A percentile compares a stretch with the other conserved stretches of the same genome.
Evolutionary conservation across 2,329 filamentous ascomycete genomes (phyloP).

Genomic region (Zymoseptoria pseudotritici): DNA sequence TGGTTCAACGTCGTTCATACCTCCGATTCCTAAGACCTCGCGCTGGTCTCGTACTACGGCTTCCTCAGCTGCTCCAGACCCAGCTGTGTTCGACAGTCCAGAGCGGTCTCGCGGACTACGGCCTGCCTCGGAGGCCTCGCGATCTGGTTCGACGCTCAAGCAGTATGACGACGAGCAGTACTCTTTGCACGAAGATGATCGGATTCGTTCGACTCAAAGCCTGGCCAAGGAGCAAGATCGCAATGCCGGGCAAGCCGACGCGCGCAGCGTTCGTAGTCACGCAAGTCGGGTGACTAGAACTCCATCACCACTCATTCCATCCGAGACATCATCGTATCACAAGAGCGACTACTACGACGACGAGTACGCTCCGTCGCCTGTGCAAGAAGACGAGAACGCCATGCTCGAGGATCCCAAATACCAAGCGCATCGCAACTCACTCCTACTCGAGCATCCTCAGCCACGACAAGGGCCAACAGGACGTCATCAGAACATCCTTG

Average conservation of each 20-base stretch:
- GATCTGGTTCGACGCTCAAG: constrained; percentile 68
- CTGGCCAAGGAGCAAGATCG: constrained; percentile 12
- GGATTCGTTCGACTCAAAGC: constrained; percentile 34
- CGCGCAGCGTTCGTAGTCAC: constrained; percentile 30
- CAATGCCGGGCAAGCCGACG: constrained; percentile 16
- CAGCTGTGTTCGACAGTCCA: constrained; percentile 24
- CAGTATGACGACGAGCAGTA: constrained; percentile 46
- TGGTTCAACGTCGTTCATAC: constrained; percentile 64
- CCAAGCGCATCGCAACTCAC: constrained; percentile 70
- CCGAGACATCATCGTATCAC: constrained; percentile 37
- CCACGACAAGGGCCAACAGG: constrained; percentile 66
- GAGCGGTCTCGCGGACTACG: constrained; percentile 28
- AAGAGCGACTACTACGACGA: constrained; percentile 14
- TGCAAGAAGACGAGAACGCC: constrained; percentile 22
- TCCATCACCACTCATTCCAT: constrained; percentile 48
- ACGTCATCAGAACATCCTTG: constrained; percentile 65
- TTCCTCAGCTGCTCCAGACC: constrained; percentile 61
- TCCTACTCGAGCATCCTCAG: constrained; percentile 74
- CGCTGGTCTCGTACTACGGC: constrained; percentile 96
- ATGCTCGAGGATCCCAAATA: constrained; percentile 63
- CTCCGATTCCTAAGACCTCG: constrained; percentile 69
- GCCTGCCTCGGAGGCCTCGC: constrained; percentile 59
- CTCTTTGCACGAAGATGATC: constrained; percentile 53
- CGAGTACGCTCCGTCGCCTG: constrained; percentile 16
- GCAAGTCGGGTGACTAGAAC: constrained; percentile 31